Evolutionary conservation across 495 filamentous ascomycete species (phyloP).

Genomic region (Tuber umbilicatum): DNA sequence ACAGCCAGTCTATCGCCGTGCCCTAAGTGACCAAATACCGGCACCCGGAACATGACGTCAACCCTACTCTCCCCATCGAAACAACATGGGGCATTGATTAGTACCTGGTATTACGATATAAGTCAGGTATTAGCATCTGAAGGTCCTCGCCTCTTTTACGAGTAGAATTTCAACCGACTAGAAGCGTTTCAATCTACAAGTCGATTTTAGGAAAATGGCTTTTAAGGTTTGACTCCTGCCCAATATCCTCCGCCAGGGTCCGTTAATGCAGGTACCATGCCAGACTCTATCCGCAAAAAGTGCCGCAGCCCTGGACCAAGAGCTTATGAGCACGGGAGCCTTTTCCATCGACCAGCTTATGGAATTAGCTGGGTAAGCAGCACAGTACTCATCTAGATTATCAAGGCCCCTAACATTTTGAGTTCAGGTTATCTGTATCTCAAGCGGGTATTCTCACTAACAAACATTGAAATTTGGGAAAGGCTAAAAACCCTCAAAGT

Average conservation of each 20-base stretch:
- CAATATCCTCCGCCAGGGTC: neutral
- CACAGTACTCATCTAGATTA: neutral
- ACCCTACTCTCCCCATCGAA: neutral
- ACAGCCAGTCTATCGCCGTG: neutral
- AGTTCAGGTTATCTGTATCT: slow-evolving; percentile 64
- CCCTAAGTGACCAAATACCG: neutral
- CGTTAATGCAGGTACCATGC: slow-evolving; percentile 38
- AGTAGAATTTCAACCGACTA: neutral
- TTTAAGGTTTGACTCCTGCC: neutral
- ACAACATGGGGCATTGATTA: neutral
- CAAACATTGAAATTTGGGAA: neutral
- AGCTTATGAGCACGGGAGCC: slow-evolving; percentile 86
- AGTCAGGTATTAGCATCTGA: neutral
- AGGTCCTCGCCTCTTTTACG: neutral
- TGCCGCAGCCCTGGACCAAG: slow-evolving; percentile 79
- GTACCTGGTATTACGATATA: no score
- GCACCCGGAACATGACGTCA: slow-evolving; percentile 1
- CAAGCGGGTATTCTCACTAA: slow-evolving; percentile 60
- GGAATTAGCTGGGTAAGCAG: slow-evolving; percentile 70
- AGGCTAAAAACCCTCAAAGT: slow-evolving; percentile 48
- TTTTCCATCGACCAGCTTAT: slow-evolving; percentile 96
- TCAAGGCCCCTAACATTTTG: neutral
- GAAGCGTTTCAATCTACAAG: neutral
- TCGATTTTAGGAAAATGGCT: neutral
- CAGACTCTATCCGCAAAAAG: slow-evolving; percentile 83